Base-by-base conservation (phyloP, 2,329 filamentous ascomycete species). In the Tolypocladium nubicola region DNA sequence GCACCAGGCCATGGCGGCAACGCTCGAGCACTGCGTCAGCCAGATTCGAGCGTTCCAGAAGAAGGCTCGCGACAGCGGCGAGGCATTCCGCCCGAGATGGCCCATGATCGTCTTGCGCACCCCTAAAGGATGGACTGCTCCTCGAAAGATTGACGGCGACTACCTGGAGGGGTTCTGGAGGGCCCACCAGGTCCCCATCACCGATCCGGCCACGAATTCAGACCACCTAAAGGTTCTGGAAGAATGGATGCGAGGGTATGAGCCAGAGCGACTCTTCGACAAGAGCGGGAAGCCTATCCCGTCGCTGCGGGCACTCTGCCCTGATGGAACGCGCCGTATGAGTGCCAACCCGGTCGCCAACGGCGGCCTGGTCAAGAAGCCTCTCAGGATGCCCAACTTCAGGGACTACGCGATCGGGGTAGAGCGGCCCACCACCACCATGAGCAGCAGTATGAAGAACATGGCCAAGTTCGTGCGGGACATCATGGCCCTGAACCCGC, bases 1-100 rank as follows among this genome's bases (percentile, higher is more conserved):
- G 88, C 87, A 91, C 67, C 88, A 91, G 70, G 88, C 87, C 57
- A 91, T 91, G 88, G 87, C 88, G 14, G 81, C 82, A 49, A 91
- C 88, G 0, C 73, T 92, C 35, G 88, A 92, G 68, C 79, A 83
- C 62, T 89, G 86, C 65, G 82, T 92, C 21, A 70, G 77, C 19
- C 84, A 90, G 66, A 92, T 92, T 67, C 77, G 75, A 57, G 76
- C 79, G 59, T 83, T 82, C 65, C 88, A 91, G 70, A 87, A 88
- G 70, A 73, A 89, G 68, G 86, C 87, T 26, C 84, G 88, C 50
- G 83, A 87, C 3, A 84, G 83, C 0, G 83, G 84, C 60, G 86
- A 87, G 67, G 79, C 86, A 3, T 83, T 86, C 73, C 81, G 88
- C 41, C 87, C 88, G 19, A 79, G 76, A 61, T 92, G 88, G 88